Conservation (phyloP, 2,329 filamentous ascomycete species). For the Talaromyces verruculosus region DNA sequence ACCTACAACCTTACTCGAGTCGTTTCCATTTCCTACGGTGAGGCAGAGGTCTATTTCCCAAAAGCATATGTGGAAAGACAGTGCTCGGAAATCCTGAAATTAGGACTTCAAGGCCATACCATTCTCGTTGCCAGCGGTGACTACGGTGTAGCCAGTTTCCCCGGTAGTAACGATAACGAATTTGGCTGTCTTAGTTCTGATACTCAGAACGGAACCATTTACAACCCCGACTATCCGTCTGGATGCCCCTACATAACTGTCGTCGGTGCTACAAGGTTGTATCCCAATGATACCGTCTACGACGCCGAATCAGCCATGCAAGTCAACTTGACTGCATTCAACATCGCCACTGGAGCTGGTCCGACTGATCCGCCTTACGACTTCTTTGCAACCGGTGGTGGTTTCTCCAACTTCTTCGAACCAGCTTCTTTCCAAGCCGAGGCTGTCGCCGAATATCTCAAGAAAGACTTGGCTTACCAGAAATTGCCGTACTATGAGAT, state of each 20-base stretch:
- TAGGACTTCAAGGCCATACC: conserved; percentile 42
- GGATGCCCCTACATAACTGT: conserved; percentile 54
- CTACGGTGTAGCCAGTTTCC: conserved; percentile 30
- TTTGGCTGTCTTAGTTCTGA: conserved; percentile 22
- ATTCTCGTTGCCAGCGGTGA: conserved; percentile 36
- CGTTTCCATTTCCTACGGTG: conserved; percentile 58
- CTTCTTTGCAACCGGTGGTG: conserved; percentile 41
- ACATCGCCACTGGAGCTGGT: conserved; percentile 28
- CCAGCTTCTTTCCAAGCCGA: conserved; percentile 44
- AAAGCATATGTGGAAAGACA: conserved; percentile 54
- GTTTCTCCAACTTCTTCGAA: conserved; percentile 51
- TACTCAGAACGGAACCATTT: conserved; percentile 38
- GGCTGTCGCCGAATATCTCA: conserved; percentile 42
- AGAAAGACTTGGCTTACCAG: conserved; percentile 14
- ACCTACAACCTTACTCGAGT: conserved; percentile 53
- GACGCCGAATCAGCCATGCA: conserved; percentile 19
- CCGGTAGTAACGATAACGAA: conserved; percentile 41
- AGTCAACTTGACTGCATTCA: conserved; percentile 19
- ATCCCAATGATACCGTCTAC: conserved; percentile 12
- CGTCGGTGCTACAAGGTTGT: conserved; percentile 41
- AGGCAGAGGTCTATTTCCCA: conserved; percentile 55
- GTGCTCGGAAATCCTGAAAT: conserved; percentile 52
- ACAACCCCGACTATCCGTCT: conserved; percentile 51
- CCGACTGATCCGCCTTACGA: conserved; percentile 27
- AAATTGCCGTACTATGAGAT: conserved; percentile 15